phyloP scores from a whole-genome alignment of 163 green algal genomes.

The Coccomyxa subellipsoidea region DNA sequence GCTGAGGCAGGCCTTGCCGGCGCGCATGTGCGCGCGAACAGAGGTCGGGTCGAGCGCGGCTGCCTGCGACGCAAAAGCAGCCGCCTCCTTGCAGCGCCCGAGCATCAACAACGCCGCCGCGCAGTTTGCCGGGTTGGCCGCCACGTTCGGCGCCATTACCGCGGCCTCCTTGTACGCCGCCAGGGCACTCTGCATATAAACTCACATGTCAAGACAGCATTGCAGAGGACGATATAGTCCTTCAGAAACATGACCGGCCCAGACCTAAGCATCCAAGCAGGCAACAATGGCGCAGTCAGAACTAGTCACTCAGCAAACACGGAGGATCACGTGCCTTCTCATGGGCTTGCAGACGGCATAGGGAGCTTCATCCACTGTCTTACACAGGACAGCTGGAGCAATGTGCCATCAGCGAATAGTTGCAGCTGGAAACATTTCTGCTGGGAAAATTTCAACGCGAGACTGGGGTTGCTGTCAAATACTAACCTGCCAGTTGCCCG shows the following conservation, averaged over 20 bases:
- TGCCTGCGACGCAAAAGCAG: conserved; percentile 20
- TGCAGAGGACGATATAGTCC: not conserved
- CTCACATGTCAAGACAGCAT: not conserved
- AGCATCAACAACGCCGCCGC: conserved; percentile 39
- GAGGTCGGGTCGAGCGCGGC: conserved; percentile 22
- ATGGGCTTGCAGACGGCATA: too few species aligned
- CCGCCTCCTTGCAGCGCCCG: conserved; percentile 29
- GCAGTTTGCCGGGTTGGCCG: conserved; percentile 37
- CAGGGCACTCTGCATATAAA: conserved; percentile 21
- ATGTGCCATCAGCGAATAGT: too few species aligned
- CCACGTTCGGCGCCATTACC: conserved; percentile 17
- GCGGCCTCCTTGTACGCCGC: conserved; percentile 32
- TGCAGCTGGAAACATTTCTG: too few species aligned
- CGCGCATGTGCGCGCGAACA: conserved; percentile 25
- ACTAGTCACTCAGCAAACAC: too few species aligned
- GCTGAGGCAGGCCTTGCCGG: conserved; percentile 32
- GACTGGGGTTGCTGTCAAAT: too few species aligned
- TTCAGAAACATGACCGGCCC: too few species aligned
- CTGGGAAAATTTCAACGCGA: too few species aligned
- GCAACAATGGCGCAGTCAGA: too few species aligned
- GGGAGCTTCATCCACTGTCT: too few species aligned
- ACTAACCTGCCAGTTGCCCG: conserved; percentile 21
- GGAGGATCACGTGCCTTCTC: too few species aligned
- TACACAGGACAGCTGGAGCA: not conserved
- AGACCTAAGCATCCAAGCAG: too few species aligned